Evolutionary conservation across 208 protist genomes (phyloP), one percentile per base, ranked within the genome.

Genomic region (Acanthamoeba triangularis): DNA sequence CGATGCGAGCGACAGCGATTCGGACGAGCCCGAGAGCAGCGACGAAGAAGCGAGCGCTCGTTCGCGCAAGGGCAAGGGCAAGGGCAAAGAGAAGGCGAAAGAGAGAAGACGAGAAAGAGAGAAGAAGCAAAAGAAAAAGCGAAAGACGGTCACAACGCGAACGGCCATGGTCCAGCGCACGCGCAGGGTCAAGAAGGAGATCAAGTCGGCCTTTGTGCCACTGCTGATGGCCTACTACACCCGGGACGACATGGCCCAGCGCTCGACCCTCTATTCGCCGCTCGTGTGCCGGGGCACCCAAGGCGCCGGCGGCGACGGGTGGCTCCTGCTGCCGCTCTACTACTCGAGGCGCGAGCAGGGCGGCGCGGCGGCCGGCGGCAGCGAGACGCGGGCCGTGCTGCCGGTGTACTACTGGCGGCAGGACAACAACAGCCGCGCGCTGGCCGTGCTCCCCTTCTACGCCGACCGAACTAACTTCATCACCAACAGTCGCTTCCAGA

Each of bases 401-500:
- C 74, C 74, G 5, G 35, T 84, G 16, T 84, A 54, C 37, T 84
- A 84, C 74, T 20, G 37, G 35, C 44, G 23, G 5, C 35, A 33
- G 18, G 33, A 28, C 28, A 44, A 44, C 74, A 84, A 84, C 41
- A 23, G 74, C 23, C 74, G 74, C 30, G 28, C 33, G 18, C 74
- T 84, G 18, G 74, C 44, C 18, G 74, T 84, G 74, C 44, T 84
- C 5, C 74, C 74, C 20, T 84, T 84, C 74, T 84, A 84, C 74
- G 74, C 20, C 74, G 74, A 84, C 25, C 18, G 7, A 23, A 35
- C 33, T 41, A 52, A 84, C 44, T 16, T 52, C 23, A 30, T 84
- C 35, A 84, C 74, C 74, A 52, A 52, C 74, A 84, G 74, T 23
- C 74, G 74, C 25, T 84, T 84, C 74, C 74, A 84, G 41, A 84